phyloP scores from a whole-genome alignment of 2,329 filamentous ascomycete species.

The Pseudocercospora ulei region DNA sequence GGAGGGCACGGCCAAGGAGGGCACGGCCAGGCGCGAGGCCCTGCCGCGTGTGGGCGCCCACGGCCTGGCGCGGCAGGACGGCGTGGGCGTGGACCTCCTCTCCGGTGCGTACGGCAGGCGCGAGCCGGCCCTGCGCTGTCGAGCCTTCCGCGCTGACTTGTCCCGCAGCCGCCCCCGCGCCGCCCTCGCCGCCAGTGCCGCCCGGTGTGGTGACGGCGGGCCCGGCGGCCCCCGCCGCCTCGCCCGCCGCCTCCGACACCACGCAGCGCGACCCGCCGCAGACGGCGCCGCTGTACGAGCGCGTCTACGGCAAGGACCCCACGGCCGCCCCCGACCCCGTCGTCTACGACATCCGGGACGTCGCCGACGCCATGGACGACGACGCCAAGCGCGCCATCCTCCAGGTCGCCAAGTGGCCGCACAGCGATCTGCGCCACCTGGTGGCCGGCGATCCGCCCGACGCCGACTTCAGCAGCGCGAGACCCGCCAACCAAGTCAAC shows the following conservation, averaged over 20 bases:
- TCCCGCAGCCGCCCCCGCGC: constrained; percentile 36
- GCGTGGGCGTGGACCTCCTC: constrained; percentile 49
- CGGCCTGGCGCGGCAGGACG: constrained; percentile 55
- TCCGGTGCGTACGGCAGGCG: too few relatives aligned
- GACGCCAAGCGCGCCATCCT: constrained; percentile 83
- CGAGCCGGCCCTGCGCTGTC: too few relatives aligned
- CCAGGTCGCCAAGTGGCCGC: constrained; percentile 74
- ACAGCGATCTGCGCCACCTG: constrained; percentile 67
- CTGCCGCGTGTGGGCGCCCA: constrained; percentile 50
- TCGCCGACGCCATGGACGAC: constrained; percentile 64
- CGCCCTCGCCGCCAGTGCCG: constrained; percentile 30
- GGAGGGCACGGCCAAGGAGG: too few relatives aligned
- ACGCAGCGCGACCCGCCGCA: constrained; percentile 50
- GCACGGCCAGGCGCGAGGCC: constrained; percentile 69
- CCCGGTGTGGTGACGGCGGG: constrained; percentile 29
- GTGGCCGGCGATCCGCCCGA: constrained; percentile 85
- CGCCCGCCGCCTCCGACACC: constrained; percentile 47
- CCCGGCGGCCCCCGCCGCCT: constrained; percentile 55
- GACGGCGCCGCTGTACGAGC: constrained; percentile 60
- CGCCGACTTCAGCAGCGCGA: constrained; percentile 89
- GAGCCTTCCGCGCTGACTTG: too few relatives aligned
- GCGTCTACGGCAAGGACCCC: constrained; percentile 81
- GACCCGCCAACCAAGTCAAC: constrained; percentile 87
- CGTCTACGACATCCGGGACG: constrained; percentile 78
- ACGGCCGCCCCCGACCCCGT: constrained; percentile 86